A percentile compares a stretch with the other conserved stretches of the same genome.
phyloP scores from a whole-genome alignment of 2,329 filamentous ascomycete genomes.

The Ascochyta viciae-villosae region DNA sequence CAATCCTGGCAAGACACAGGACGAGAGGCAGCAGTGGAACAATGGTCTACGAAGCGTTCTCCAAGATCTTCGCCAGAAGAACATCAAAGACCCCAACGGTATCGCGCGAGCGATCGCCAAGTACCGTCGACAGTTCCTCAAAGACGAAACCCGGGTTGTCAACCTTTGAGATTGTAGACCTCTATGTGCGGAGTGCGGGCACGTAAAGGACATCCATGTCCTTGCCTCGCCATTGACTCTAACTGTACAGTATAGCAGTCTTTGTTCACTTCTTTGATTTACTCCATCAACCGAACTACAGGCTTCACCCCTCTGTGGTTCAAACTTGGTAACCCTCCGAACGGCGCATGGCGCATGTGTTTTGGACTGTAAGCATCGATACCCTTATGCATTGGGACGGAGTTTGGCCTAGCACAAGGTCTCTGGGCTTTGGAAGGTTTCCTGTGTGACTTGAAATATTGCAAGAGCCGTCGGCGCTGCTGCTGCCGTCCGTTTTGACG shows the following conservation, averaged over 20 bases:
- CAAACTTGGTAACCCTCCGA: slow-evolving; percentile 14
- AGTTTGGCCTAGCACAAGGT: slow-evolving; percentile 18
- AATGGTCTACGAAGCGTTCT: slow-evolving; percentile 48
- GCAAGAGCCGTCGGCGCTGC: slow-evolving; percentile 1
- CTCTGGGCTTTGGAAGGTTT: slow-evolving; percentile 4
- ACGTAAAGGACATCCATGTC: neutral
- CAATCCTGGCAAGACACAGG: slow-evolving; percentile 66
- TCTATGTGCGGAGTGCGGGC: neutral
- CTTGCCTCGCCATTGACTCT: slow-evolving; percentile 14
- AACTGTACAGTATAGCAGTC: slow-evolving; percentile 15
- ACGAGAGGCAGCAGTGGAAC: slow-evolving; percentile 62
- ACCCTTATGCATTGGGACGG: slow-evolving; percentile 30
- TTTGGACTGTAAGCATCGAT: slow-evolving; percentile 35
- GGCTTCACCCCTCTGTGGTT: neutral
- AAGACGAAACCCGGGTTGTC: slow-evolving; percentile 50
- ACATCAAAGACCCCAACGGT: slow-evolving; percentile 48
- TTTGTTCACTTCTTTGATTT: slow-evolving; percentile 2
- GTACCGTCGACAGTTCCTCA: slow-evolving; percentile 51
- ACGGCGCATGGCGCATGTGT: slow-evolving; percentile 24
- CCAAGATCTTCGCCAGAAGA: slow-evolving; percentile 46
- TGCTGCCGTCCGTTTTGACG: neutral
- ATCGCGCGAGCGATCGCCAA: slow-evolving; percentile 50
- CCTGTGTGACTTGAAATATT: slow-evolving; percentile 11
- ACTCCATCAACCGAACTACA: neutral
- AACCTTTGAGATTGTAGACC: slow-evolving; percentile 37